A percentile compares a stretch with the other conserved stretches of the same genome.
Conservation (phyloP, 345 rosid species). For the Rhizophora mangle region DNA sequence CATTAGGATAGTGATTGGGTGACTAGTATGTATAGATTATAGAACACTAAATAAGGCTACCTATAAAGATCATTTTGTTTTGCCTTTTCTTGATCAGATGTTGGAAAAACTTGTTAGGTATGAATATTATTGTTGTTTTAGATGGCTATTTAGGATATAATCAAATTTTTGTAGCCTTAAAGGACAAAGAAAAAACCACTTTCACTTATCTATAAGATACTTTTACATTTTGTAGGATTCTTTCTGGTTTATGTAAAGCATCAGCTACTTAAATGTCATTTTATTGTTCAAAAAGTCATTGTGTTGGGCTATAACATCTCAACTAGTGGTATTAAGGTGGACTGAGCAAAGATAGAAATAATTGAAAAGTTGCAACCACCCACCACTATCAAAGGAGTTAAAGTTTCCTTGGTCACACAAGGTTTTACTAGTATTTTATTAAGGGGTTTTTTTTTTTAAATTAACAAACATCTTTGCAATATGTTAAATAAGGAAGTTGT, state of each 20-base stretch:
- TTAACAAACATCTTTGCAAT: too few species aligned
- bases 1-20: too few species aligned
- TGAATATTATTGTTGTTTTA: background rate
- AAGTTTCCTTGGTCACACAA: too few species aligned
- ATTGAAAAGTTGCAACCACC: too few species aligned
- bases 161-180: background rate
- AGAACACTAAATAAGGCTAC: background rate
- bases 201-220: background rate
- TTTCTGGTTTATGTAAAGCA: background rate
- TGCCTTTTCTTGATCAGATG: background rate
- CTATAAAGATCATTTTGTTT: background rate
- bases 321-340: too few species aligned
- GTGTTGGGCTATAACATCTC: too few species aligned
- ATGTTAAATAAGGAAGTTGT: too few species aligned
- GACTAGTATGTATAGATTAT: background rate
- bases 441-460: too few species aligned
- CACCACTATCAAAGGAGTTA: too few species aligned
- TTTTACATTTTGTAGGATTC: background rate
- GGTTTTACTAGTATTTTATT: too few species aligned
- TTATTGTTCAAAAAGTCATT: too few species aligned
- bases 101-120: background rate
- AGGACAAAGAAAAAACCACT: background rate
- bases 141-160: background rate
- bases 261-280: background rate
- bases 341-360: too few species aligned